These are phyloP conservation scores for Colletotrichum falcatum DNA, from an alignment of 2,329 filamentous ascomycete genomes.

Conservation along the genomic window DNA sequence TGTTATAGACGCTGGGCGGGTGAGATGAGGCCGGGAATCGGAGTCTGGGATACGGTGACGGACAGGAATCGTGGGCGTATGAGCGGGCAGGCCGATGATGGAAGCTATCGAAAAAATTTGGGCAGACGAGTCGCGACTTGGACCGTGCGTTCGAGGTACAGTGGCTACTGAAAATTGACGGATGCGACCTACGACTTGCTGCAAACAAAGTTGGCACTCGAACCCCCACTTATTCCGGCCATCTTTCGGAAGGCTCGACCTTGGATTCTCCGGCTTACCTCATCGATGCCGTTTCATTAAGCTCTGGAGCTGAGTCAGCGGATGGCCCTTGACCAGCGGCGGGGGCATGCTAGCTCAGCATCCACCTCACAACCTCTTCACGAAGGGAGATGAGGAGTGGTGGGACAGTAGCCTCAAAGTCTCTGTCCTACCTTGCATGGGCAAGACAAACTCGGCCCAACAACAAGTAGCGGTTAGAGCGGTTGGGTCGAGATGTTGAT, in stretches of 20 bases:
- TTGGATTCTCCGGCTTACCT: conserved; percentile 29
- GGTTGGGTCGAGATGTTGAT: neutral
- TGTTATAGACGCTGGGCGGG: conserved; percentile 28
- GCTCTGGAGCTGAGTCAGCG: conserved; percentile 13
- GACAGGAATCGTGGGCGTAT: conserved; percentile 27
- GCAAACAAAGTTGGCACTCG: conserved; percentile 16
- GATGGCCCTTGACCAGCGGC: too few relatives aligned
- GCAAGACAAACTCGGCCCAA: neutral
- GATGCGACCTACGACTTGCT: conserved; percentile 16
- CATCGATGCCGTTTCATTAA: conserved; percentile 7
- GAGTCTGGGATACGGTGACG: conserved; percentile 17
- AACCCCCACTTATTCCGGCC: conserved; percentile 28
- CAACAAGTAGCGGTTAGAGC: neutral
- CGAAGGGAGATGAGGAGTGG: neutral
- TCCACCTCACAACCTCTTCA: neutral
- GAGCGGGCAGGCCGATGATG: conserved; percentile 38
- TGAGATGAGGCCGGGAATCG: conserved; percentile 32
- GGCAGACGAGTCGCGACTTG: conserved; percentile 42
- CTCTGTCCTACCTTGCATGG: neutral
- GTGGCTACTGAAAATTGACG: conserved; percentile 25
- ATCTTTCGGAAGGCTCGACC: conserved; percentile 22
- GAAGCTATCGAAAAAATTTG: conserved; percentile 43
- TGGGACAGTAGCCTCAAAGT: neutral
- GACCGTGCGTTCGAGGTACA: conserved; percentile 34
- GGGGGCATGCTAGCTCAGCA: neutral